phyloP scores from a whole-genome alignment of 164 flowering plant species.

The Litsea cubeba region DNA sequence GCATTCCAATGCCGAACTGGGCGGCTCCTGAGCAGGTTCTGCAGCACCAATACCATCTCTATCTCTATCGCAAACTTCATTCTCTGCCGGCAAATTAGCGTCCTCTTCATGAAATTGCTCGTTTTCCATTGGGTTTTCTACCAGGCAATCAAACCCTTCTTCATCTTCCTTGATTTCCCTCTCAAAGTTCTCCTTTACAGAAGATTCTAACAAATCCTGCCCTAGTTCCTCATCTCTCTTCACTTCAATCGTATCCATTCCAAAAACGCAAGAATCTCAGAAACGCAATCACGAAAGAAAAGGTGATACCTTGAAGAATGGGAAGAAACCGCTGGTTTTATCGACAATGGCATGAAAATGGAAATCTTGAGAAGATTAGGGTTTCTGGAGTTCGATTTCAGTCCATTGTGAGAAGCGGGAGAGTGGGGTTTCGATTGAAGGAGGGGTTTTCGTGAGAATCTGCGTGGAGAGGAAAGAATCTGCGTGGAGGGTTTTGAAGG shows the following conservation, averaged over 20 bases:
- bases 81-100: not conserved
- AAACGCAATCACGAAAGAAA: not conserved
- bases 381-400: not conserved
- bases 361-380: not conserved
- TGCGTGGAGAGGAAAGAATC: not conserved
- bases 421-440: not conserved
- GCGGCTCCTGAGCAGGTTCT: not conserved
- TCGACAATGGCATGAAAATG: no score
- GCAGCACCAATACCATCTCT: not conserved
- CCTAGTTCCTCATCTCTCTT: conserved; percentile 4
- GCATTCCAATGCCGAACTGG: not conserved
- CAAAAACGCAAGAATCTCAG: not conserved
- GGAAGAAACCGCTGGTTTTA: no score
- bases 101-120: not conserved
- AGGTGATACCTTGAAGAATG: not conserved
- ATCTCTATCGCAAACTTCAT: no score
- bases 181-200: not conserved
- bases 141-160: not conserved
- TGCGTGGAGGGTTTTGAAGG: no score
- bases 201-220: not conserved
- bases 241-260: not conserved
- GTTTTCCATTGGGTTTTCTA: not conserved
- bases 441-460: not conserved
- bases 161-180: not conserved
- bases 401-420: not conserved